Evolutionary conservation across 305 asterid species (phyloP), one percentile per base, ranked within the genome.

Genomic region (Solanum hybrid): DNA sequence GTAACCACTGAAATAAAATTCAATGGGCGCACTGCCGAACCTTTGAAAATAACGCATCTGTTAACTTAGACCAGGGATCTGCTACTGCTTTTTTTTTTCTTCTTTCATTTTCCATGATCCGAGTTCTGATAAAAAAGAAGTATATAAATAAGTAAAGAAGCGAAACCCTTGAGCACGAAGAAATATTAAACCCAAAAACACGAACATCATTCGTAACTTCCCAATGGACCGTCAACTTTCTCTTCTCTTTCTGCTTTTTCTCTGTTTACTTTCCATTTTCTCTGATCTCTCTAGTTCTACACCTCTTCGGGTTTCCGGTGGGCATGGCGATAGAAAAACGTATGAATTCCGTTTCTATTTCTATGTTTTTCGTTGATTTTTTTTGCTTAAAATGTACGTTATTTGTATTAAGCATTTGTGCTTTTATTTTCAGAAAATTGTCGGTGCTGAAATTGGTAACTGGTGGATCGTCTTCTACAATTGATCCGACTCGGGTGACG

Each of bases 401-500:
- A 11, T 17, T 29, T 84, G 9, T 29, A 51, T 15, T 26, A 27
- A 39, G 37, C 7, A 82, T 82, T 41, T 27, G 36, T 24, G 45
- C 68, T 36, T 87, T 51, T 24, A 41, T 39, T 39, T 9, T 79
- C 94, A 95, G 98, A 89, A 90, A 91, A 81, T 95, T 93, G 87
- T 92, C 96, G 76, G 93, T 93, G 92, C 79, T 93, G 89, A 93
- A 91, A 94, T 73, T 94, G 94, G 76, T 75, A 2, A 92, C 93
- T 15, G 97, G 94, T 87, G 90, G 89, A 79, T 90, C 98, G 31
- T 80, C 96, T 26, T 84, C 94, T 89, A 39, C 90, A 29, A 79
- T 95, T 91, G 96, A 96, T 94, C 99, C 98, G 10, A 94, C 96
- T n/a, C 96, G 96, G 89, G 98, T 95, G 92, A 93, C 95, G 68